phyloP scores from a whole-genome alignment of 2,329 filamentous ascomycete species.

The Claviceps quebecensis region DNA sequence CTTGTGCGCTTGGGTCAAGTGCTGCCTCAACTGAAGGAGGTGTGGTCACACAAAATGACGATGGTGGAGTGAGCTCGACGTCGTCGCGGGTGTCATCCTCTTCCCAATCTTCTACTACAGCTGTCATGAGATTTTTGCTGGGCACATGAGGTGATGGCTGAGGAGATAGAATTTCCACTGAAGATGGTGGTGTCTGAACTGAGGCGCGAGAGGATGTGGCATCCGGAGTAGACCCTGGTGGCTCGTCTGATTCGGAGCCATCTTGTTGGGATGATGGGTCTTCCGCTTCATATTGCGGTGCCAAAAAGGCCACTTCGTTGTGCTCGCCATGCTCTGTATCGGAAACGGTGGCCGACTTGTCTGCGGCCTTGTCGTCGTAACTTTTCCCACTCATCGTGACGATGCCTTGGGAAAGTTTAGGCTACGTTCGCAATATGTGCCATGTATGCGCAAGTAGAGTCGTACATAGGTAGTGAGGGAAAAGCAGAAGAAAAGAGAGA shows the following conservation, averaged over 20 bases:
- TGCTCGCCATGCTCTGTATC: not conserved
- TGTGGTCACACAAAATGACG: constrained; percentile 3
- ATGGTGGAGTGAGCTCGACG: constrained; percentile 1
- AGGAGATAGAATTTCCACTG: constrained; percentile 1
- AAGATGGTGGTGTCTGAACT: not conserved
- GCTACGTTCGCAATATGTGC: not conserved
- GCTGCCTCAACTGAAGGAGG: not conserved
- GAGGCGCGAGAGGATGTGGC: not conserved
- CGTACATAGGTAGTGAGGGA: not conserved
- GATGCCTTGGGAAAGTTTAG: not conserved
- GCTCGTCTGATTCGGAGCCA: not conserved
- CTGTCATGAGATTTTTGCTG: not conserved
- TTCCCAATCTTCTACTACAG: constrained; percentile 7
- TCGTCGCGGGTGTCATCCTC: constrained; percentile 2
- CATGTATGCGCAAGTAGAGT: not conserved
- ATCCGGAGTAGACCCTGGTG: not conserved
- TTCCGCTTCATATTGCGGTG: not conserved
- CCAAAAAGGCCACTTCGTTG: not conserved
- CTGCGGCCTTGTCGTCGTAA: not conserved
- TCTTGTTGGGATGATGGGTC: not conserved
- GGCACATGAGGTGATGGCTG: constrained; percentile 1
- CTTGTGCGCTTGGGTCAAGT: not conserved
- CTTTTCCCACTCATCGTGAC: not conserved
- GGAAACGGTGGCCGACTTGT: not conserved
- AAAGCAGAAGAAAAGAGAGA: not conserved